Evolutionary conservation across 2,329 filamentous ascomycete genomes (phyloP).

Genomic region (Talaromyces rugulosus): DNA sequence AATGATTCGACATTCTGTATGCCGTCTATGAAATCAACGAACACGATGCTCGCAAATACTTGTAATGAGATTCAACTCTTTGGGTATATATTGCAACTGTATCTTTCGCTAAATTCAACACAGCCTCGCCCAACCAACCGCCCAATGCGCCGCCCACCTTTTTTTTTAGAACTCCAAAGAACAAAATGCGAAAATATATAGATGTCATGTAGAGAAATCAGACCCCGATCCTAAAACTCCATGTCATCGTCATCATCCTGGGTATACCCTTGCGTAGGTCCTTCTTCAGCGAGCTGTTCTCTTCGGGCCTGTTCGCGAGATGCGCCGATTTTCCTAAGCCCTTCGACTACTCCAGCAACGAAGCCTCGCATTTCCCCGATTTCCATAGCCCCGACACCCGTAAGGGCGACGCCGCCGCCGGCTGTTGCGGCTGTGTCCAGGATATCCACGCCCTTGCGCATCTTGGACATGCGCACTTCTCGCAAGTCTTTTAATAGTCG

Average conservation of each 20-base stretch:
- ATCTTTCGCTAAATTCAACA: slow-evolving; percentile 16
- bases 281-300: slow-evolving; percentile 70
- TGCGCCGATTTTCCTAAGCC: slow-evolving; percentile 74
- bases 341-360: slow-evolving; percentile 80
- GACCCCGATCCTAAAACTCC: slow-evolving; percentile 39
- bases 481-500: slow-evolving; percentile 74
- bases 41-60: slow-evolving; percentile 4
- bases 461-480: slow-evolving; percentile 85
- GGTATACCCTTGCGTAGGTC: slow-evolving; percentile 49
- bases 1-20: slow-evolving; percentile 11
- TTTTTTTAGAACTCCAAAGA: slow-evolving; percentile 19
- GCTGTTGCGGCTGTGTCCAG: slow-evolving; percentile 52
- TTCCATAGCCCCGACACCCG: slow-evolving; percentile 90
- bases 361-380: slow-evolving; percentile 81
- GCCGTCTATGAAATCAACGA: slow-evolving; percentile 11
- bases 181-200: slow-evolving; percentile 12
- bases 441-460: slow-evolving; percentile 68
- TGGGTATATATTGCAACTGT: slow-evolving; percentile 6
- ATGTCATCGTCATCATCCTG: slow-evolving; percentile 50
- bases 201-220: neutral
- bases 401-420: slow-evolving; percentile 66
- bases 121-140: slow-evolving; percentile 10
- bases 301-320: slow-evolving; percentile 72
- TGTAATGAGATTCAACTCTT: slow-evolving; percentile 14
- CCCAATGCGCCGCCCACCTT: slow-evolving; percentile 5